Conservation (phyloP, 2,329 filamentous ascomycete genomes). For the Waltergamsia citrina region DNA sequence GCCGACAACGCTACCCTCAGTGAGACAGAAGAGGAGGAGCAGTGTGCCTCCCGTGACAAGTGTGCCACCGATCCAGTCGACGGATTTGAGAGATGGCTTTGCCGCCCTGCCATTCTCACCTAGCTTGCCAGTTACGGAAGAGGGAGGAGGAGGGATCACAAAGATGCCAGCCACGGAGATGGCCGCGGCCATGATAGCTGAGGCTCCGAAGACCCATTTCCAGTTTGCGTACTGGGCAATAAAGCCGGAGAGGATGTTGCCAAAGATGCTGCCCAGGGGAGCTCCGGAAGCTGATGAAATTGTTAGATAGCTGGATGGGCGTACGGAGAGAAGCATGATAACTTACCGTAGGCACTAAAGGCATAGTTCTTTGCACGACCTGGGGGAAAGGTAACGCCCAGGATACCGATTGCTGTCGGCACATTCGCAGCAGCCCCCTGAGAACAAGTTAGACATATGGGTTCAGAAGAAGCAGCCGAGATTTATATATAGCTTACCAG, state of each 20-base stretch:
- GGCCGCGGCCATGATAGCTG: slow-evolving; percentile 48
- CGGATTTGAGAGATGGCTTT: too few species aligned
- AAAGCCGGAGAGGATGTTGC: slow-evolving; percentile 55
- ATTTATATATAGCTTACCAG: slow-evolving; percentile 24
- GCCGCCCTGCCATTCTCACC: slow-evolving; percentile 7
- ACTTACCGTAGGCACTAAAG: slow-evolving; percentile 50
- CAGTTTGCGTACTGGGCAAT: slow-evolving; percentile 53
- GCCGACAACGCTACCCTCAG: slow-evolving; percentile 60
- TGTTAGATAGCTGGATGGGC: background rate
- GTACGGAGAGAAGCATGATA: background rate
- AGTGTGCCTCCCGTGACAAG: slow-evolving; percentile 54
- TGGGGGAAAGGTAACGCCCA: slow-evolving; percentile 57
- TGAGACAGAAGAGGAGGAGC: slow-evolving; percentile 55
- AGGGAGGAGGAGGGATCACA: slow-evolving; percentile 43
- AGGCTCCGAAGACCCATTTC: slow-evolving; percentile 60
- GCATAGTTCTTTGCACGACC: slow-evolving; percentile 63
- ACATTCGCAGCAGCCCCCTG: slow-evolving; percentile 59
- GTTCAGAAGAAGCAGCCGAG: background rate
- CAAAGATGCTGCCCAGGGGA: slow-evolving; percentile 54
- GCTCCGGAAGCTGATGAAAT: slow-evolving; percentile 43
- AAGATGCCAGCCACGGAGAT: slow-evolving; percentile 48
- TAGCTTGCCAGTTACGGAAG: slow-evolving; percentile 1
- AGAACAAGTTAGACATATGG: background rate
- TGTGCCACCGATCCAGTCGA: slow-evolving; percentile 59
- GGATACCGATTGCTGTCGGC: slow-evolving; percentile 60